phyloP scores from a whole-genome alignment of 768 basidiomycete species.

The Trametes elegans region DNA sequence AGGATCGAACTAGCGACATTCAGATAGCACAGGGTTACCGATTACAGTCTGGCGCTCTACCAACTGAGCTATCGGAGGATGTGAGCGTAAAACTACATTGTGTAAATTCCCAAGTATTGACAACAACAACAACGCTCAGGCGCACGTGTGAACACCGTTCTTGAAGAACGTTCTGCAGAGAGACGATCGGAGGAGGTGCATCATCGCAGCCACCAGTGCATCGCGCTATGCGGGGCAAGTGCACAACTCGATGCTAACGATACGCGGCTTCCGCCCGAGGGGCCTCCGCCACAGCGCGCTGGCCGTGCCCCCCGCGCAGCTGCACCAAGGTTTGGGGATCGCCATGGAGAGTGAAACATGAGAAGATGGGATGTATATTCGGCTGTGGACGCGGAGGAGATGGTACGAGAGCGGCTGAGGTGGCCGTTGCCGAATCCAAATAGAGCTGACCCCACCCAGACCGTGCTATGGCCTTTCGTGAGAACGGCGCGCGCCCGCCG shows the following conservation, averaged over 20 bases:
- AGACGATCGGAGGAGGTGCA: background rate
- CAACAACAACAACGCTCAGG: background rate
- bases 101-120: background rate
- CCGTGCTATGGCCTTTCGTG: slow-evolving; percentile 2
- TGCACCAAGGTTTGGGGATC: slow-evolving; percentile 10
- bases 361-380: background rate
- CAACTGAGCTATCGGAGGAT: slow-evolving; percentile 24
- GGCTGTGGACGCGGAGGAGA: background rate
- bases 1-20: slow-evolving; percentile 22
- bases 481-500: background rate
- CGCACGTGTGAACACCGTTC: background rate
- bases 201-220: background rate
- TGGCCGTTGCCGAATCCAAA: slow-evolving; percentile 6
- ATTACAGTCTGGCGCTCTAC: slow-evolving; percentile 25
- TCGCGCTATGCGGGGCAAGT: background rate
- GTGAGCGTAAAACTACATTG: background rate
- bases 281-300: background rate
- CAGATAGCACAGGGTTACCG: slow-evolving; percentile 10
- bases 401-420: slow-evolving; percentile 13
- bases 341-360: slow-evolving; percentile 5
- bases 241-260: too few relatives aligned
- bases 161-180: background rate
- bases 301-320: background rate
- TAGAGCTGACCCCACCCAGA: slow-evolving; percentile 17
- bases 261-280: background rate